Evolutionary conservation across 148 eudicot species (phyloP).

Genomic region (Arctostaphylos glauca): DNA sequence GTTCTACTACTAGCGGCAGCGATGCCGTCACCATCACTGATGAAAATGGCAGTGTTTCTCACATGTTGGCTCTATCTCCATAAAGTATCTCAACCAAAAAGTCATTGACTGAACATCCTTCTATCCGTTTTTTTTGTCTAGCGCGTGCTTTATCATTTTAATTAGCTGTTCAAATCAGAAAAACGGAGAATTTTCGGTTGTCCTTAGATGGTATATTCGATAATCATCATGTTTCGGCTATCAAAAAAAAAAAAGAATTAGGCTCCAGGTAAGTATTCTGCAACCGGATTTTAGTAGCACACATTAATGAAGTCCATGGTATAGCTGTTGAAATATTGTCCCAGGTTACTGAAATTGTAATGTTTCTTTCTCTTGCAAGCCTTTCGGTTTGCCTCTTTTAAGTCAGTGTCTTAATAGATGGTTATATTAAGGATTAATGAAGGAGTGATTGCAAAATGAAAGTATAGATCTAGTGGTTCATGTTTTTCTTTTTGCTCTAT

Average conservation of each 20-base stretch:
- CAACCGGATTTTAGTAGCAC: neutral
- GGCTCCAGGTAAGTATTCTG: neutral
- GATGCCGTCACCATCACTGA: conserved; percentile 42
- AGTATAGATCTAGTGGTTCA: too few species aligned
- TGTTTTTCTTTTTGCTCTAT: too few species aligned
- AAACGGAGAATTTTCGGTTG: neutral
- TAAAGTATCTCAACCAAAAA: neutral
- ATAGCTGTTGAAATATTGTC: neutral
- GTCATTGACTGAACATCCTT: neutral
- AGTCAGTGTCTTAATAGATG: neutral
- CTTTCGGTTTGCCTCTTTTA: neutral
- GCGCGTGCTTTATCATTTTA: neutral
- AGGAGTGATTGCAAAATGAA: neutral
- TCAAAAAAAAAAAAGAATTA: neutral
- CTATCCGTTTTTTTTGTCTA: neutral
- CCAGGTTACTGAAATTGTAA: neutral
- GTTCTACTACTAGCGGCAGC: conserved; percentile 7
- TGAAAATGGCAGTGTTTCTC: conserved; percentile 20
- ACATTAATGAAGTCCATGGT: neutral
- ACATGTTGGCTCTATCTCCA: conserved; percentile 12
- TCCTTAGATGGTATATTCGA: too few species aligned
- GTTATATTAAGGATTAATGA: neutral
- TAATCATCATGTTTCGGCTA: neutral
- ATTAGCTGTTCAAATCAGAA: neutral
- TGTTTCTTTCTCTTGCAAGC: neutral